Evolutionary conservation across 1,139 yeast species (phyloP).

Genomic region (Debaryomyces sp.): DNA sequence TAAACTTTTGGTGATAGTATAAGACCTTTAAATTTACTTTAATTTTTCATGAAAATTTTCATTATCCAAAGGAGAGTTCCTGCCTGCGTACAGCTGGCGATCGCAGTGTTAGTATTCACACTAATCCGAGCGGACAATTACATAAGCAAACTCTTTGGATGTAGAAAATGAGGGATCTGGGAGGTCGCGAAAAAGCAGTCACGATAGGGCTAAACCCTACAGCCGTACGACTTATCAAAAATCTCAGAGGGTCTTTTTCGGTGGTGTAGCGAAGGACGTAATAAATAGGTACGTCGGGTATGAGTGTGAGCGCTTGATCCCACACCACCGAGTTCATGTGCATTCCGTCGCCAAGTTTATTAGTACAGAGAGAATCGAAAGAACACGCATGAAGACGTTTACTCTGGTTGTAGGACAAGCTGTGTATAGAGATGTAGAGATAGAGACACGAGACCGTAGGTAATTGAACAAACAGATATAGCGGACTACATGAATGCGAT

Average conservation of each 20-base stretch:
- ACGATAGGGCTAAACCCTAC: neutral
- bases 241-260: neutral
- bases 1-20: slow-evolving; percentile 10
- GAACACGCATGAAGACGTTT: too few relatives aligned
- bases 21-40: slow-evolving; percentile 1
- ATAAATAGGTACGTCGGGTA: too few relatives aligned
- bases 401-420: too few relatives aligned
- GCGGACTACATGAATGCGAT: neutral
- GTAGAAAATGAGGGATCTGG: neutral
- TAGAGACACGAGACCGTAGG: neutral
- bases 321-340: too few relatives aligned
- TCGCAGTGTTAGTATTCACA: neutral
- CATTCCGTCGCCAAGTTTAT: too few relatives aligned
- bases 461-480: neutral
- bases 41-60: slow-evolving; percentile 8
- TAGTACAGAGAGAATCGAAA: too few relatives aligned
- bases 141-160: neutral
- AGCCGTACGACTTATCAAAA: neutral
- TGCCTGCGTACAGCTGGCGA: slow-evolving; percentile 3
- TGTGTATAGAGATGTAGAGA: too few relatives aligned
- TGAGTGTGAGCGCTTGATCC: too few relatives aligned
- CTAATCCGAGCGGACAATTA: neutral
- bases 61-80: neutral
- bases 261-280: neutral
- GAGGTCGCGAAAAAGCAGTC: neutral